phyloP scores from a whole-genome alignment of 2,329 filamentous ascomycete genomes.

The Pezizomycotina sp. region DNA sequence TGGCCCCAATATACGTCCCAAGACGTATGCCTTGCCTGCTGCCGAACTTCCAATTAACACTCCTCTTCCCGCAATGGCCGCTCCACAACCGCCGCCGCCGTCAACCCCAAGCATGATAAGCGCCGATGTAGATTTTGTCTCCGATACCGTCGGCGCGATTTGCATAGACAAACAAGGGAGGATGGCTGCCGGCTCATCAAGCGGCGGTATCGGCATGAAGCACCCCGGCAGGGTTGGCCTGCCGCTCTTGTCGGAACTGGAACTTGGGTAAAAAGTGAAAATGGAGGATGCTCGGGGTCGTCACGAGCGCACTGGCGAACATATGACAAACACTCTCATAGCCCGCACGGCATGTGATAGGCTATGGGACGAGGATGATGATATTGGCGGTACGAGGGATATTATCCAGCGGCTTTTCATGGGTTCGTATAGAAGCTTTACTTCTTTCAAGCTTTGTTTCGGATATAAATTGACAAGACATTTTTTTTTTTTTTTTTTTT shows the following conservation, averaged over 20 bases:
- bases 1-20: conserved; percentile 19
- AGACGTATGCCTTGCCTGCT: conserved; percentile 4
- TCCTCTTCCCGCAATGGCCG: conserved; percentile 9
- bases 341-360: conserved; percentile 78
- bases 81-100: conserved; percentile 3
- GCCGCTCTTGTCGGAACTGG: conserved; percentile 86
- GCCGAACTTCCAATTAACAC: conserved; percentile 9
- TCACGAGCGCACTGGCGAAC: conserved; percentile 60
- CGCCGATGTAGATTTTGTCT: conserved; percentile 47
- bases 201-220: conserved; percentile 97
- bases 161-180: conserved; percentile 71
- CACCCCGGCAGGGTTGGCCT: conserved; percentile 74
- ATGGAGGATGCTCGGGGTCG: conserved; percentile 41
- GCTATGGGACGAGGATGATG: conserved; percentile 59
- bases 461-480: not conserved
- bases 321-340: conserved; percentile 81
- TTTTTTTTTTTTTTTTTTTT: not conserved
- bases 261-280: conserved; percentile 61
- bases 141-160: conserved; percentile 90
- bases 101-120: conserved; percentile 7
- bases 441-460: not conserved
- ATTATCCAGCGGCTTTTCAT: conserved; percentile 88
- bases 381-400: conserved; percentile 51
- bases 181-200: conserved; percentile 89
- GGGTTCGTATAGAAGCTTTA: conserved; percentile 33